Percentiles rank a stretch among this genome's conserved stretches.
Evolutionary conservation across 768 basidiomycete genomes (phyloP).

Genomic region (Rickenella mellea): DNA sequence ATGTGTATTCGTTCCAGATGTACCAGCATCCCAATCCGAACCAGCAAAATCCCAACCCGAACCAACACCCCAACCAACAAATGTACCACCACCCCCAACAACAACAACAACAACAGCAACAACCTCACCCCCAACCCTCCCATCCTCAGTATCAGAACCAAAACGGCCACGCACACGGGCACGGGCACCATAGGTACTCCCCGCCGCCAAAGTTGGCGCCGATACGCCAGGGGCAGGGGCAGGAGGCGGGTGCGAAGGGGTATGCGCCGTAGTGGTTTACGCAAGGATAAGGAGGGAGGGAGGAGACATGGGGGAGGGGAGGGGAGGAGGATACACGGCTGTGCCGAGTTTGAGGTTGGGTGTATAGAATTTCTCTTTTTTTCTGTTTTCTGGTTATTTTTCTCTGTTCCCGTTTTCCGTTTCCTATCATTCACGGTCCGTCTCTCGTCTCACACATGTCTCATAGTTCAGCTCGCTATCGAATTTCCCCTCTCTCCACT

Average conservation of each 20-base stretch:
- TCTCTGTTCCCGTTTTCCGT: neutral
- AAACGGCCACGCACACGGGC: conserved; percentile 21
- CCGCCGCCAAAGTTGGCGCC: conserved; percentile 50
- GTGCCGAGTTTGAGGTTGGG: neutral
- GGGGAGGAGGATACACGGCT: conserved; percentile 13
- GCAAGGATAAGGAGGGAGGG: conserved; percentile 36
- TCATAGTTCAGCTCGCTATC: neutral
- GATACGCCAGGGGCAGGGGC: conserved; percentile 26
- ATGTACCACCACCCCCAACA: too few relatives aligned
- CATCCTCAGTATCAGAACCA: conserved; percentile 15
- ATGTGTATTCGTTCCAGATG: conserved; percentile 1
- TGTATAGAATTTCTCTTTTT: neutral
- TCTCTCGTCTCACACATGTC: neutral
- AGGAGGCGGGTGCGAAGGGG: neutral
- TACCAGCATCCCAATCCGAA: too few relatives aligned
- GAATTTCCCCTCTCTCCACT: neutral
- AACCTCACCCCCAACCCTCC: too few relatives aligned
- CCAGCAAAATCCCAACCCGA: too few relatives aligned
- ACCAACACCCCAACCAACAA: too few relatives aligned
- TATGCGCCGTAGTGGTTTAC: neutral
- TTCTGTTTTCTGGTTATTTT: neutral
- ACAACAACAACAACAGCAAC: too few relatives aligned
- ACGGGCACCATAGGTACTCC: too few relatives aligned
- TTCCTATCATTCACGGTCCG: neutral
- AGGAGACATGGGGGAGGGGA: conserved; percentile 29